These are phyloP conservation scores for Rachicladosporium sp. DNA, from an alignment of 2,329 filamentous ascomycete genomes.

Conservation along the genomic window DNA sequence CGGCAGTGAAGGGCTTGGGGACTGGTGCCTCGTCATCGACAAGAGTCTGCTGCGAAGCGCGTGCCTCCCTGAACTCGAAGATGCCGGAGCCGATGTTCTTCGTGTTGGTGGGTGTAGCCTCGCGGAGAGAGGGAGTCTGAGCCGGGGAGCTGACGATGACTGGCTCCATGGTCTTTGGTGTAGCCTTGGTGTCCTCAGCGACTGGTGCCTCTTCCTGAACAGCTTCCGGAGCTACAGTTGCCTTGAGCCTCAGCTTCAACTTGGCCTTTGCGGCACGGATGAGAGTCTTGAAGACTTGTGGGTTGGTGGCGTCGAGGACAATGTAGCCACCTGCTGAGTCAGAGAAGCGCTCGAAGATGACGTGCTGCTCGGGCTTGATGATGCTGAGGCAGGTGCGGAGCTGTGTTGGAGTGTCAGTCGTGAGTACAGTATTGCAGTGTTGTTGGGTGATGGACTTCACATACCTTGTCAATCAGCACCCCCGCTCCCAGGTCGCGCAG, in stretches of 20 bases:
- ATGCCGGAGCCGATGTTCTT: conserved; percentile 20
- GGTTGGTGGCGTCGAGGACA: conserved; percentile 62
- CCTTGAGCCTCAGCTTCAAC: conserved; percentile 78
- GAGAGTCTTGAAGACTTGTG: conserved; percentile 87
- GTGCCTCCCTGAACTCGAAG: conserved; percentile 26
- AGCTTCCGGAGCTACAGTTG: conserved; percentile 18
- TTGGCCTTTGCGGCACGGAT: conserved; percentile 96
- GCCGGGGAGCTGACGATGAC: conserved; percentile 12
- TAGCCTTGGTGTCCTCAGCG: conserved; percentile 2
- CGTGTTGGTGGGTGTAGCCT: conserved; percentile 15
- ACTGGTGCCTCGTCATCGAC: conserved; percentile 29
- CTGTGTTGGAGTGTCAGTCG: conserved; percentile 33
- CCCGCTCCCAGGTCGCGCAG: conserved; percentile 68
- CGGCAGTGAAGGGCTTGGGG: conserved; percentile 26
- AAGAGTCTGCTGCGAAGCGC: conserved; percentile 19
- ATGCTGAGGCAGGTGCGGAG: conserved; percentile 54
- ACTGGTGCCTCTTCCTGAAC: conserved; percentile 6
- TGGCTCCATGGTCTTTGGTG: conserved; percentile 10
- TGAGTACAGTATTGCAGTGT: conserved; percentile 1
- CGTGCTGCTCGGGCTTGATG: conserved; percentile 43
- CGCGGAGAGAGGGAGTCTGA: conserved; percentile 11
- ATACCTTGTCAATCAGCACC: conserved; percentile 72
- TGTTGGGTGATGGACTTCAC: conserved; percentile 24
- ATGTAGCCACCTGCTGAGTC: conserved; percentile 79
- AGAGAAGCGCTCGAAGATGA: conserved; percentile 82